Evolutionary conservation across 2,329 filamentous ascomycete species (phyloP), one percentile per base, ranked within the genome.

Genomic region (Aureobasidium vineae): DNA sequence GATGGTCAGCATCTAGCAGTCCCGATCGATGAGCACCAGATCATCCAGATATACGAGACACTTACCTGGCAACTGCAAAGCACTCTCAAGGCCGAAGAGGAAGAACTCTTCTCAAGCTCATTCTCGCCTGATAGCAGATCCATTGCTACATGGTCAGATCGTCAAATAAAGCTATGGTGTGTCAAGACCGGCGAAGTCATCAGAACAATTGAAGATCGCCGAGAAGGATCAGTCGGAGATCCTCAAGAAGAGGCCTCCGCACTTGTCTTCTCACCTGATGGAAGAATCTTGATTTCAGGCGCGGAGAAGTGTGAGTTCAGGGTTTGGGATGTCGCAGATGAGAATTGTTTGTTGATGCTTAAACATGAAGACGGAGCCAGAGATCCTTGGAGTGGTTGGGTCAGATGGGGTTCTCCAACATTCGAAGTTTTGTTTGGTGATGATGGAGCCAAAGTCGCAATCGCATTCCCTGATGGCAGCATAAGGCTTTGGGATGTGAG

Each of bases 401-500:
- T 1, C 4, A 28, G n/a, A 33, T 7, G 13, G 16, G 45, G 11
- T 3, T 33, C 45, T 38, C 45, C 47, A 23, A 36, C 47, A 11
- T 19, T 43, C 15, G 38, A 53, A 16, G 21, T 54, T 6, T 26
- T 36, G 10, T 64, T 64, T 26, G 13, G 15, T 8, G 49, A 45
- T 23, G 26, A 11, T 43, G 38, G 38, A 23, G 61, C 6, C 13
- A 64, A n/a, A 43, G 23, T 54, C 16, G 61, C 49, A 8, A n/a
- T 54, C 13, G 61, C 61, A 5, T 64, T 53, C 26, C 61, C 61
- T 28, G 36, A 64, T 54, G 61, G 61, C 6, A 54, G 38, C 36
- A 31, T 64, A 1, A 54, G 26, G 26, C 10, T 64, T 13, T 64
- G 61, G 38, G 16, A 45, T 8, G 49, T 52, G 15, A n/a, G 2